These are phyloP conservation scores for Cubamyces sp. DNA, from an alignment of 768 basidiomycete species.

Conservation along the genomic window DNA sequence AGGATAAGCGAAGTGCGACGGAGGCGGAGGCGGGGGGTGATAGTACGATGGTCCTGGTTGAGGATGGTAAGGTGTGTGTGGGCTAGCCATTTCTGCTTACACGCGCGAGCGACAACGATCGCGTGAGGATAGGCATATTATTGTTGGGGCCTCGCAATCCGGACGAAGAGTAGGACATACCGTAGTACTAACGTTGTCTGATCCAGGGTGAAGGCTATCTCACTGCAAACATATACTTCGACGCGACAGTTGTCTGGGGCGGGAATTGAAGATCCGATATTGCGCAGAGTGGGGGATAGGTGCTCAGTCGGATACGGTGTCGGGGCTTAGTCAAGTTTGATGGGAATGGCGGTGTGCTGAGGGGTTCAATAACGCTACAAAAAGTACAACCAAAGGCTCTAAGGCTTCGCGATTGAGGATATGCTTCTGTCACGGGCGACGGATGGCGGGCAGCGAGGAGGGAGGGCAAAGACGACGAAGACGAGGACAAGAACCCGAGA, in stretches of 20 bases:
- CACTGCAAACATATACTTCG: slow-evolving; percentile 11
- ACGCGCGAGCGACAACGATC: neutral
- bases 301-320: neutral
- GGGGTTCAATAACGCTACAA: neutral
- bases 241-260: neutral
- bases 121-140: too few relatives aligned
- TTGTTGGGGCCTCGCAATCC: too few relatives aligned
- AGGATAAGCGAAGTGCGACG: slow-evolving; percentile 31
- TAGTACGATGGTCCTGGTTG: slow-evolving; percentile 41
- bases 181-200: neutral
- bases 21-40: slow-evolving; percentile 34
- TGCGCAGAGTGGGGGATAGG: slow-evolving; percentile 2
- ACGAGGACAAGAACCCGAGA: slow-evolving; percentile 13
- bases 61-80: slow-evolving; percentile 37
- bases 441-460: neutral
- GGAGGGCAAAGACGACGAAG: slow-evolving; percentile 19
- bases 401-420: neutral
- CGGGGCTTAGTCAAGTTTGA: slow-evolving; percentile 5
- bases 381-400: neutral
- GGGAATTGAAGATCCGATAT: slow-evolving; percentile 5
- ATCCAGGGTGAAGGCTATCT: slow-evolving; percentile 17
- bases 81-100: slow-evolving; percentile 33
- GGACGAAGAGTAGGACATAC: neutral
- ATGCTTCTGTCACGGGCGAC: neutral
- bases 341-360: neutral